Evolutionary conservation across 1,139 yeast species (phyloP), one percentile per base, ranked within the genome.

Genomic region (Yamadazyma diddensiae): DNA sequence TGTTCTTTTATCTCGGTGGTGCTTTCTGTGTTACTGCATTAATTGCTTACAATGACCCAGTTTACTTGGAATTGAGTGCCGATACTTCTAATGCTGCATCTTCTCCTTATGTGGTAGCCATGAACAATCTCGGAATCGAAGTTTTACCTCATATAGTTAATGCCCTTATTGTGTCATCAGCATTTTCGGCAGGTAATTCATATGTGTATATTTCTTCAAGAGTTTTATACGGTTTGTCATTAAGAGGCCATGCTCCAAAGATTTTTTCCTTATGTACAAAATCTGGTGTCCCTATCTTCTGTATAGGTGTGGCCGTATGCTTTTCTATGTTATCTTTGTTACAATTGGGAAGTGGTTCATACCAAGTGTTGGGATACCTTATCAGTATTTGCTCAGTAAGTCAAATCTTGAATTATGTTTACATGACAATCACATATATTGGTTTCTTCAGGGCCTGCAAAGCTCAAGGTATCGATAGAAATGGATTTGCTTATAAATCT

Each of bases 331-430:
- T 45, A 60, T 82, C 29, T 73, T 81, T 38, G 74, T 85, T 1
- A 71, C 86, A 1, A 25, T 29, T 37, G 24, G 36, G 40, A 23
- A 83, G 85, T 1, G 15, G 25, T 22, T 77, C 88, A 23, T 71
- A 76, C 14, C 73, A 70, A 11, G 94, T 82, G n/a, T 68, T 85
- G 46, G 72, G 73, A 49, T 84, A 88, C 82, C 70, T 85, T 52
- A 79, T 83, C 35, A 79, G 77, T 46, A 62, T 85, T 45, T 82
- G 82, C 44, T 83, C 94, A 1, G 84, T 87, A 1, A 80, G 88
- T 2, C 90, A 83, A 55, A 62, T 84, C 43, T 73, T 84, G 49
- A 83, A 69, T 82, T 36, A 55, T 83, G 28, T 83, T 79, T 35
- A 84, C 42, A 77, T 85, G 67, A 62, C 77, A 37, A 52, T 77